phyloP scores from a whole-genome alignment of 257 asterid species.

The Solanum sejunctum region DNA sequence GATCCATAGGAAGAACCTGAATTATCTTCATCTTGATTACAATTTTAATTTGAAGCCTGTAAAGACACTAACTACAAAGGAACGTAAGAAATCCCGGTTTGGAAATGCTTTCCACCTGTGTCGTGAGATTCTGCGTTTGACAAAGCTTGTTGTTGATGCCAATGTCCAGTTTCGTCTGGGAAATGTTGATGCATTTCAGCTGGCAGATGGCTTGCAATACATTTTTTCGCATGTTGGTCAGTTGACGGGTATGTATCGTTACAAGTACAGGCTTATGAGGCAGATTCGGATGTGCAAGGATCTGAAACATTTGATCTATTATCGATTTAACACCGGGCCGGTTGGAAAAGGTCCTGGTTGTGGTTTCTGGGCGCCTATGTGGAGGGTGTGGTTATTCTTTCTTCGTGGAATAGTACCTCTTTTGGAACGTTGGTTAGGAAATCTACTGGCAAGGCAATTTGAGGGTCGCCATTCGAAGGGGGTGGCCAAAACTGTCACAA shows the following conservation, averaged over 20 bases:
- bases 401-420: constrained; percentile 99
- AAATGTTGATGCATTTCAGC: constrained; percentile 95
- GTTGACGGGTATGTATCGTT: constrained; percentile 96
- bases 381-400: constrained; percentile 99
- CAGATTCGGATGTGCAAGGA: constrained; percentile 99
- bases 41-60: constrained; percentile 97
- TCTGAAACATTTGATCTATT: constrained; percentile 91
- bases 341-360: constrained; percentile 99
- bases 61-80: constrained; percentile 96
- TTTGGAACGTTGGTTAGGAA: constrained; percentile 95
- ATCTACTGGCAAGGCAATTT: constrained; percentile 91
- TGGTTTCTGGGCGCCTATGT: constrained; percentile 99
- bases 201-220: constrained; percentile 98
- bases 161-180: constrained; percentile 98
- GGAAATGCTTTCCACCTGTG: constrained; percentile 99
- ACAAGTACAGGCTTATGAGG: constrained; percentile 97
- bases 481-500: constrained; percentile 98
- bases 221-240: constrained; percentile 98
- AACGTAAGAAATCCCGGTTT: constrained; percentile 89
- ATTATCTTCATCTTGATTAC: constrained; percentile 91
- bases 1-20: constrained; percentile 90
- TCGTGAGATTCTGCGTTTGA: constrained; percentile 92
- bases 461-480: constrained; percentile 98
- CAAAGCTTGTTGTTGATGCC: constrained; percentile 97
- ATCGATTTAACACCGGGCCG: constrained; percentile 97